Conservation (phyloP, 2,329 filamentous ascomycete species). For the Phaeophleospora eucalypticola region DNA sequence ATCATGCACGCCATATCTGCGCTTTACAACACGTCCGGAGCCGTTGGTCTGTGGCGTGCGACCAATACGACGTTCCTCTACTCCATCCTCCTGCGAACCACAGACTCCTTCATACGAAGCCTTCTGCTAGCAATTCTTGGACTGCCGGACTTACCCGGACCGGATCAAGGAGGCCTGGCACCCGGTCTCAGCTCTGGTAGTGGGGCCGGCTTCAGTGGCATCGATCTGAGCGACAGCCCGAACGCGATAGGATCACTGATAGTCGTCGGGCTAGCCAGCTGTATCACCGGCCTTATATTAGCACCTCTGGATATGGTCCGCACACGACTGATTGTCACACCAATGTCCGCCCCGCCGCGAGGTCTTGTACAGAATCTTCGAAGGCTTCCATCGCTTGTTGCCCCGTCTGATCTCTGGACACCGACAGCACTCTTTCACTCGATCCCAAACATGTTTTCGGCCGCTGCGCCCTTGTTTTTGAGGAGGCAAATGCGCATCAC, state of each 20-base stretch:
- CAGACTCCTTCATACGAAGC: slow-evolving; percentile 89
- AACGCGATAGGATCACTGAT: slow-evolving; percentile 77
- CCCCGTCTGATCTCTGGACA: slow-evolving; percentile 64
- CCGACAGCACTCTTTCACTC: slow-evolving; percentile 85
- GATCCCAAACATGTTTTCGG: slow-evolving; percentile 75
- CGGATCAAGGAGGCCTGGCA: slow-evolving; percentile 65
- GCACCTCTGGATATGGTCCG: slow-evolving; percentile 86
- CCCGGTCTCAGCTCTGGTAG: slow-evolving; percentile 48
- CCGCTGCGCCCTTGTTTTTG: slow-evolving; percentile 78
- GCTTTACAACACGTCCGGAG: slow-evolving; percentile 83
- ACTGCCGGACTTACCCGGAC: slow-evolving; percentile 75
- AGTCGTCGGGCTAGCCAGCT: slow-evolving; percentile 63
- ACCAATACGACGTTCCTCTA: slow-evolving; percentile 93
- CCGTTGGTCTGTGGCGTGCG: slow-evolving; percentile 90
- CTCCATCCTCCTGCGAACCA: slow-evolving; percentile 74
- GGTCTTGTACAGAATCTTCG: slow-evolving; percentile 75
- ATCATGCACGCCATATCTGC: slow-evolving; percentile 82
- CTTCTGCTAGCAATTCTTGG: slow-evolving; percentile 87
- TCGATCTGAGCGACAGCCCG: slow-evolving; percentile 76
- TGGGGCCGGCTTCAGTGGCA: slow-evolving; percentile 46
- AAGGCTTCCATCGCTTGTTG: slow-evolving; percentile 66
- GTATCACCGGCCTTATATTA: slow-evolving; percentile 71
- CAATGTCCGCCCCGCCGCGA: slow-evolving; percentile 65
- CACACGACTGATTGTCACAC: slow-evolving; percentile 77
- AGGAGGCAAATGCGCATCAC: slow-evolving; percentile 82